These are phyloP conservation scores for Fusarium oxysporum DNA, from an alignment of 2,329 filamentous ascomycete species.

Conservation along the genomic window DNA sequence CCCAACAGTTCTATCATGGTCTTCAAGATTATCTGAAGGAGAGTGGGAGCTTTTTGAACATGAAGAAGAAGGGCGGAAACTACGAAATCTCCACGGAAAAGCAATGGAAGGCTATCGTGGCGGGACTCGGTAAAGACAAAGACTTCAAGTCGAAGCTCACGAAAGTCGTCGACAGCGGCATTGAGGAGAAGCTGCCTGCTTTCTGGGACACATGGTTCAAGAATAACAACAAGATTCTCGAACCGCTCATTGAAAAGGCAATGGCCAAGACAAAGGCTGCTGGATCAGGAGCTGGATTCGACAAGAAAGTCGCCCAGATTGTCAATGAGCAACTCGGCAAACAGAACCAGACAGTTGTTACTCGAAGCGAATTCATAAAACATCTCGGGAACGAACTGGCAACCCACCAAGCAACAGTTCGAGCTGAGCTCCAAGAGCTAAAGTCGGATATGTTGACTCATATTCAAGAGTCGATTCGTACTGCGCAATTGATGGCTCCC, in stretches of 20 bases:
- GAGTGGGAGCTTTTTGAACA: constrained; percentile 60
- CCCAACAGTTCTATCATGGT: constrained; percentile 74
- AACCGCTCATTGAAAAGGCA: constrained; percentile 47
- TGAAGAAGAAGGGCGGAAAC: constrained; percentile 56
- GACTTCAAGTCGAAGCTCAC: constrained; percentile 46
- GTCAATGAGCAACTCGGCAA: constrained; percentile 53
- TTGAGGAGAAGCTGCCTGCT: constrained; percentile 50
- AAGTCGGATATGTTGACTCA: constrained; percentile 51
- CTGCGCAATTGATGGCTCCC: constrained; percentile 41
- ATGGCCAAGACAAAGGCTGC: constrained; percentile 51
- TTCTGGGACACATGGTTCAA: constrained; percentile 66
- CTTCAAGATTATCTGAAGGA: constrained; percentile 65
- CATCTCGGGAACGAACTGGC: constrained; percentile 56
- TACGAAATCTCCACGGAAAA: constrained; percentile 57
- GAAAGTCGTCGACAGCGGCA: constrained; percentile 36
- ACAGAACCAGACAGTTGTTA: constrained; percentile 54
- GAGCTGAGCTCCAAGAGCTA: constrained; percentile 54
- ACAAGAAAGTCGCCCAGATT: constrained; percentile 51
- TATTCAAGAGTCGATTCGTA: constrained; percentile 47
- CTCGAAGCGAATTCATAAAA: constrained; percentile 61
- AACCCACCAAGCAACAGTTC: constrained; percentile 54
- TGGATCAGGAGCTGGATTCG: constrained; percentile 50
- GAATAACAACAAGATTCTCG: constrained; percentile 59
- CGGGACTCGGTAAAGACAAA: constrained; percentile 54
- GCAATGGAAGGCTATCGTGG: constrained; percentile 60